Evolutionary conservation across 805 yeast genomes (phyloP), one percentile per base, ranked within the genome.

Genomic region (Hagleromyces aurorensis): DNA sequence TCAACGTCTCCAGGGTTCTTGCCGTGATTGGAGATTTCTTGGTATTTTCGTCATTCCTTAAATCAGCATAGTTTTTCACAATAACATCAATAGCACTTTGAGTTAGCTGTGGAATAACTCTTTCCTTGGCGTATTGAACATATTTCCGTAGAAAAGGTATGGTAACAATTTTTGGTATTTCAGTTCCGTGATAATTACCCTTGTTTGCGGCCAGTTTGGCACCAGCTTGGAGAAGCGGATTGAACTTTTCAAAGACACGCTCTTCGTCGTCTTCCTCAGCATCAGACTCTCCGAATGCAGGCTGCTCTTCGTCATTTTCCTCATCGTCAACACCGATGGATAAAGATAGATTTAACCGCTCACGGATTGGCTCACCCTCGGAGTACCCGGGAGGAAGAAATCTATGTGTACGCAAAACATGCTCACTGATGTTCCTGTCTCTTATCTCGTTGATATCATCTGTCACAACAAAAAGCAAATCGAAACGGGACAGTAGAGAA

Each of bases 11-110:
- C 44, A 89, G 66, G 4, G 97, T 91, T 75, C 98, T 82, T n/a
- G 97, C 94, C 2, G 98, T 89, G 43, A 89, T 83, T 20, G 98
- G 97, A 1, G 95, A 79, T 1, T 96, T 87, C 50, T 76, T 70
- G 30, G 80, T 72, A 43, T 77, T 81, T 48, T 77, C 79, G 40
- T 79, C 82, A 54, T 86, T 87, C 63, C 98, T 73, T 41, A 91
- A 66, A 8, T 76, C 75, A 2, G 94, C 65, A 53, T 89, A 91
- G 11, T 81, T 73, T 31, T 70, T 72, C 13, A 86, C 91, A 48
- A 91, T 85, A 54, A 78, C 71, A 31, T 76, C 80, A 7, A 86
- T 71, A 1, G 97, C 96, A 27, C 64, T 71, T 37, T 75, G 67
- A 4, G 93, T 75, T 39, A 91, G 65, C 18, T 72, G 78, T 3